Conservation (phyloP, 2,329 filamentous ascomycete genomes). For the Claviceps arundinis region DNA sequence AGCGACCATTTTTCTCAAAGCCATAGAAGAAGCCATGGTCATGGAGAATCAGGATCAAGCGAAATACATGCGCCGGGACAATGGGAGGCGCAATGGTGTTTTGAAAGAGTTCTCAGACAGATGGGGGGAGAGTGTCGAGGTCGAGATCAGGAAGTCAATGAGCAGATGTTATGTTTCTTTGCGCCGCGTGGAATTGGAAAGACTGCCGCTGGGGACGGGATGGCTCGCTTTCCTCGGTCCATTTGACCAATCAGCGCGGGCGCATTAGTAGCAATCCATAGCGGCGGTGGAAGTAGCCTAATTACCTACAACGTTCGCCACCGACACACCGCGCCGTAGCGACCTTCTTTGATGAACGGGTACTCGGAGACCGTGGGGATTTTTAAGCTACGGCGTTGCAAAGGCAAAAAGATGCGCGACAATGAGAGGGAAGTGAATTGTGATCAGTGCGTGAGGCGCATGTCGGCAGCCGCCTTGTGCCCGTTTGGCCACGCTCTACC, state of each 20-base stretch:
- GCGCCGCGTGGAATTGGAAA: constrained; percentile 3
- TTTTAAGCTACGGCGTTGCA: not conserved
- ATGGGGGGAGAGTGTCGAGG: not conserved
- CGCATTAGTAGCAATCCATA: constrained; percentile 6
- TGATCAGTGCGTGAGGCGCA: too few species aligned
- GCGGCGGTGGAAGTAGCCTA: constrained; percentile 5
- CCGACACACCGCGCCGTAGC: not conserved
- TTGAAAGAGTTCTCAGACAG: not conserved
- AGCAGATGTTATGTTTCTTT: constrained; percentile 2
- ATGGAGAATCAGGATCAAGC: constrained; percentile 16
- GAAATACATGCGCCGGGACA: constrained; percentile 18
- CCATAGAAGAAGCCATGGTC: constrained; percentile 50
- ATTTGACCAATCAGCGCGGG: constrained; percentile 19
- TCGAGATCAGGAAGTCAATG: not conserved
- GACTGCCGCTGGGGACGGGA: not conserved
- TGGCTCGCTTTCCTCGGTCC: constrained; percentile 17
- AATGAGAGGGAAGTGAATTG: too few species aligned
- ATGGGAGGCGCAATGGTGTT: constrained; percentile 4
- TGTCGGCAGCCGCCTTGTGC: too few species aligned
- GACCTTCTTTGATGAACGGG: too few species aligned
- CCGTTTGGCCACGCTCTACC: too few species aligned
- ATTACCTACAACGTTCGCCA: not conserved
- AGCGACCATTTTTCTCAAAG: constrained; percentile 46
- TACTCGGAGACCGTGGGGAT: not conserved
- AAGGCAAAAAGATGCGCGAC: too few species aligned